A percentile compares a stretch with the other conserved stretches of the same genome.
Evolutionary conservation across 805 yeast species (phyloP).

Genomic region (Ogataea chonburiensis): DNA sequence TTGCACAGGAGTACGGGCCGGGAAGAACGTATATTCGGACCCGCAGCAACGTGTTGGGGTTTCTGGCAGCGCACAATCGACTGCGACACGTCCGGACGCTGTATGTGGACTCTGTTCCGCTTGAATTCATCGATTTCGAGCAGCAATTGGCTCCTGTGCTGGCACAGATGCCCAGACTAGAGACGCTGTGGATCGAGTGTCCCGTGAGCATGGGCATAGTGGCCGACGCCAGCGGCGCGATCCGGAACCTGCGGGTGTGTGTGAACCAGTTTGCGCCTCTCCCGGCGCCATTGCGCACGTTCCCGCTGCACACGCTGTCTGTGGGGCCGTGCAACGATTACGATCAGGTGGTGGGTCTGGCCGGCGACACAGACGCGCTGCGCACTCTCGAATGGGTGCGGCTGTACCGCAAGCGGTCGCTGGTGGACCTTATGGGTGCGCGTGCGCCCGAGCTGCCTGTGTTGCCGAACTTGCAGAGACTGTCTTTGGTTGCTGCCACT

Average conservation of each 20-base stretch:
- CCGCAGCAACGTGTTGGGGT: conserved; percentile 15
- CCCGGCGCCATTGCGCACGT: background rate
- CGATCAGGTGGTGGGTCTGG: background rate
- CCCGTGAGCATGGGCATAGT: conserved; percentile 18
- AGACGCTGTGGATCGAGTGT: conserved; percentile 8
- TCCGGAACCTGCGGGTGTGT: conserved; percentile 7
- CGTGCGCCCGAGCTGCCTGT: background rate
- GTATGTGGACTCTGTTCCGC: conserved; percentile 22
- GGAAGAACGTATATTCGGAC: conserved; percentile 19
- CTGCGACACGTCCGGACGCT: conserved; percentile 16
- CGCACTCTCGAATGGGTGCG: background rate
- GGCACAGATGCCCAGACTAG: conserved; percentile 5
- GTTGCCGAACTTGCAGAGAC: background rate
- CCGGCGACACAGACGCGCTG: background rate
- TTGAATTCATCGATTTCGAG: conserved; percentile 32
- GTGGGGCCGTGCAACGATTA: conserved; percentile 1
- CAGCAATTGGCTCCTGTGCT: conserved; percentile 11
- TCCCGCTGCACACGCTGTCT: background rate
- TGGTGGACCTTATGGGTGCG: background rate
- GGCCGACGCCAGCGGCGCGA: conserved; percentile 5
- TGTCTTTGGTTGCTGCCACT: background rate
- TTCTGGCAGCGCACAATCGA: conserved; percentile 12
- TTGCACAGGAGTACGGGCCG: conserved; percentile 26
- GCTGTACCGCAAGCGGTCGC: background rate
- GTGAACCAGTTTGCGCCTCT: conserved; percentile 8